Base-by-base conservation (phyloP, 192 early-diverging fungal species). In the Backusella tarrabulga region DNA sequence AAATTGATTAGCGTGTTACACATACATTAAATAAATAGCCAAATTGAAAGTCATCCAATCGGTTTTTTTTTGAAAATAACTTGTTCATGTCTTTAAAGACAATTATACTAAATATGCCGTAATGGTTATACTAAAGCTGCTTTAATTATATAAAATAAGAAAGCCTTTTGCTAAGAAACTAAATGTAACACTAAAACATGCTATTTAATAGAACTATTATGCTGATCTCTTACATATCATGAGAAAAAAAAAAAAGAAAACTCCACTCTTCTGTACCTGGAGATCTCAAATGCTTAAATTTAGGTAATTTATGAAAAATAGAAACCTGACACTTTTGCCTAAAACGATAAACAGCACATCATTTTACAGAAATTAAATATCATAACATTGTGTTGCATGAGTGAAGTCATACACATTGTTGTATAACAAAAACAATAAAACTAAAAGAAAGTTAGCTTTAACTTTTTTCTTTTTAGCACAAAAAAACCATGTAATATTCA, bases 21-120 rank as follows among this genome's bases (percentile, higher is more conserved):
- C 56, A 26, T 60, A 4, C n/a, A 14, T 56, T 23, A 56, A 56
- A 54, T 26, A 56, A 23, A 56, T 52, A 52, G 6, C n/a, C 52
- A 56, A 56, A 56, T 54, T 56, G 52, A 56, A 56, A 56, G 52
- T 23, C 54, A 56, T 26, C 54, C 54, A 56, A 56, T 56, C 54
- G 56, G 56, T 26, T 29, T 63, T 26, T 23, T 56, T 63, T 56
- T 1, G 21, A 26, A 56, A 56, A 26, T 21, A 21, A 3, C 21
- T 56, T 56, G 6, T 8, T 54, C 21, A 56, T 26, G n/a, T n/a
- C 54, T 56, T 56, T 54, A 21, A n/a, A 21, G n/a, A 56, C n/a
- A 56, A 56, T 56, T 21, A 56, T 56, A 5, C 54, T 56, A 56
- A 56, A 56, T 56, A 56, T 56, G 54, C n/a, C 5, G 54, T 56